These are phyloP conservation scores for Hyaloscypha hepaticicola DNA, from an alignment of 495 filamentous ascomycete species.

Conservation along the genomic window DNA sequence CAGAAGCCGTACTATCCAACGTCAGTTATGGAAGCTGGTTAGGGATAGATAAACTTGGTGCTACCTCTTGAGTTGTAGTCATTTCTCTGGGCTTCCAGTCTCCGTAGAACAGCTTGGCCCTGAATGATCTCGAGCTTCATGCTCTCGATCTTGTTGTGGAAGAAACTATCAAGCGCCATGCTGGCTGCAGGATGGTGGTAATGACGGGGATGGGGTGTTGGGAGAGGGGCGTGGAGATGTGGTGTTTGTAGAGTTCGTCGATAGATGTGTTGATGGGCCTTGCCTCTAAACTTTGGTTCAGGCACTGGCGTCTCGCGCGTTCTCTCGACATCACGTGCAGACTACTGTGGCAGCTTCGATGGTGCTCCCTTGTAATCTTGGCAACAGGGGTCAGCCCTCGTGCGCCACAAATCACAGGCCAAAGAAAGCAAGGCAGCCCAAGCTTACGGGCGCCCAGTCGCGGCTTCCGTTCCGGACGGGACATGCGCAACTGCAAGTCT, in stretches of 20 bases:
- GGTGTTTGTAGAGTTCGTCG: neutral
- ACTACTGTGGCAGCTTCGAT: too few relatives aligned
- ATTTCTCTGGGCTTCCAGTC: constrained; percentile 97
- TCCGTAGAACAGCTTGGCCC: constrained; percentile 89
- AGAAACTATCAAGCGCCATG: constrained; percentile 99
- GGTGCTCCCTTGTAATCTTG: too few relatives aligned
- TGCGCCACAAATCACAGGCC: too few relatives aligned
- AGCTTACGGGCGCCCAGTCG: neutral
- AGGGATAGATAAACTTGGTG: neutral
- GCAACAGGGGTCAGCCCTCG: neutral
- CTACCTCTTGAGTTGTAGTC: constrained; percentile 91
- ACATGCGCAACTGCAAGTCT: neutral
- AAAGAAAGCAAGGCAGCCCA: constrained; percentile 2
- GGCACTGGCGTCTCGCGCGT: neutral
- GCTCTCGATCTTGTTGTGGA: constrained; percentile 98
- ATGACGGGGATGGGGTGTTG: neutral
- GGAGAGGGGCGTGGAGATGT: neutral
- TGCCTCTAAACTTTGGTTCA: neutral
- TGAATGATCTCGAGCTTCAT: constrained; percentile 99
- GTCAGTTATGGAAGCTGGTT: constrained; percentile 17
- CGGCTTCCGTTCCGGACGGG: neutral
- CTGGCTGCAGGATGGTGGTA: constrained; percentile 31
- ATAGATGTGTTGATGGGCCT: neutral
- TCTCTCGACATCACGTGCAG: neutral
- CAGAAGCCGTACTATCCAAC: constrained; percentile 69